Base-by-base conservation (phyloP, 257 asterid species). In the Fraxinus anomala region DNA sequence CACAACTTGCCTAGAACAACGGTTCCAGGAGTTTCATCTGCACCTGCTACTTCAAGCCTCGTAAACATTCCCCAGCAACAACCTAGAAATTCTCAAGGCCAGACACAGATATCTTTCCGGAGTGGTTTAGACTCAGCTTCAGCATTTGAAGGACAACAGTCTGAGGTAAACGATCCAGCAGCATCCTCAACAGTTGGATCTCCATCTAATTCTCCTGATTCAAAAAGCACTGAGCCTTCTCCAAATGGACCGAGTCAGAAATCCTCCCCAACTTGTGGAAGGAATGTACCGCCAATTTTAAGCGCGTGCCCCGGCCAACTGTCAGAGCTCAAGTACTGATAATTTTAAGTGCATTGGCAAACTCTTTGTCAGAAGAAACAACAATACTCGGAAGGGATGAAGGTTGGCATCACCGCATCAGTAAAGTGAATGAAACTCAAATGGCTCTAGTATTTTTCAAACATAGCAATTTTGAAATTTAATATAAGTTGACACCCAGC, bases 311-410 rank as follows among this genome's bases (percentile, higher is more conserved):
- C 88, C 17, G 65, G 76, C 80, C 83, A 82, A 84, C 82, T 84
- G 33, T 81, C 89, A 21, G 89, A 88, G 80, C 84, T 88, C 73
- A 83, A 82, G 79, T 76, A 84, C 80, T 83, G 82, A 82, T 21
- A 28, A 74, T 34, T 49, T 73, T 33, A 61, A 61, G 16, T 61
- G 68, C n/a, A 21, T 61, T n/a, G 26, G 9, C 19, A 54, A 23
- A n/a, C 65, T 54, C 65, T 12, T 54, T 19, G 65, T n/a, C 12
- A 0, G 21, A 47, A 47, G 56, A 47, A 16, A 13, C n/a, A 4
- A 14, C 56, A 4, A 14, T 14, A 8, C 30, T 72, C 33, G 31
- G 30, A 36, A 23, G 26, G 9, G 16, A 26, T 13, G 7, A 39
- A 39, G 42, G 7, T 73, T 49, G 78, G 72, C 79, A 75, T 74